Evolutionary conservation across 805 yeast genomes (phyloP), one percentile per base, ranked within the genome.

Genomic region (Phaffomyces opuntiae): DNA sequence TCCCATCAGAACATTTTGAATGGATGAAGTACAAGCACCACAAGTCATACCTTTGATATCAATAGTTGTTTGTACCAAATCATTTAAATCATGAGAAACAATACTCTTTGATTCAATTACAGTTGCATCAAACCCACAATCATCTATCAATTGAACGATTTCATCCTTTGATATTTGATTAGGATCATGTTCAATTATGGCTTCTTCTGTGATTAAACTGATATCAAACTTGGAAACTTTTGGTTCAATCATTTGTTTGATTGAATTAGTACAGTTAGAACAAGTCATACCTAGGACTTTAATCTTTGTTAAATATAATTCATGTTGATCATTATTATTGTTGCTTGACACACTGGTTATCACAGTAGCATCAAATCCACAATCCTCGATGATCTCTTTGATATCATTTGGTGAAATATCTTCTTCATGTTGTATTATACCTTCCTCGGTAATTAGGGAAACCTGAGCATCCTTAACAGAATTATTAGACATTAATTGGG

Each of bases 261-360:
- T 78, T 0, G 93, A 67, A 4, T 80, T 70, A 1, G 84, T 73
- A 60, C 97, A 91, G 2, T 95, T 75, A 2, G 90, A 81, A 59
- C 97, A 91, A 2, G 97, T 89, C 97, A 90, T 90, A 7, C 97
- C 97, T 0, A 39, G 19, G 2, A 57, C 36, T 36, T 51, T 55
- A 33, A 55, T 42, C 44, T 39, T 48, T 3, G 60, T 51, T 26
- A 19, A 26, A 38, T 38, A 40, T 2, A 43, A 4, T 9, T 19
- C 38, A 14, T 19, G n/a, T 9, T 11, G 13, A 19, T 26, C 25
- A 14, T 14, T 13, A 16, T 21, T 36, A 40, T 13, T n/a, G 12
- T 9, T 11, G 12, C 7, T 11, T 25, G 4, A 17, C 2, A 40
- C 31, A 4, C 53, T 36, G 38, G 17, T 27, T 12, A 51, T 27